Conservation (phyloP, 768 basidiomycete genomes). For the Psilocybe tampanensis region DNA sequence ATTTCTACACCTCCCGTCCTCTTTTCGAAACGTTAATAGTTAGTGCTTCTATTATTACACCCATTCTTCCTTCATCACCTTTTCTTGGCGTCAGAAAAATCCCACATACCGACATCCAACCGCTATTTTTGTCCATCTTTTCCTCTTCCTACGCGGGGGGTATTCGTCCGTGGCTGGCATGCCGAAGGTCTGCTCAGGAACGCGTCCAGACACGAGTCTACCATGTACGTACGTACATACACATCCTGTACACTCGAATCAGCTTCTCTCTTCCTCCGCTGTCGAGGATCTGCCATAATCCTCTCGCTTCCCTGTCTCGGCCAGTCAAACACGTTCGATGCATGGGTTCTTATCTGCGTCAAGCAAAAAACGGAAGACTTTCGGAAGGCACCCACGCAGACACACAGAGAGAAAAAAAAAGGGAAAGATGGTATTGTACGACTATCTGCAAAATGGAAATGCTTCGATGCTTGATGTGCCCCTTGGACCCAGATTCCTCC, state of each 20-base stretch:
- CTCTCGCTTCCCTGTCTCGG: conserved; percentile 1
- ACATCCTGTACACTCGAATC: neutral
- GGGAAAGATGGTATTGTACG: neutral
- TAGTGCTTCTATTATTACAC: no score
- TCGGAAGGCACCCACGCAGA: neutral
- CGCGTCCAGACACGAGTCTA: no score
- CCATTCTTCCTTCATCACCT: no score
- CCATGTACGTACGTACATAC: no score
- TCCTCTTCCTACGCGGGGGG: neutral
- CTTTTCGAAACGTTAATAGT: no score
- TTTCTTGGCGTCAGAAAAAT: no score
- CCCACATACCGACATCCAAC: neutral
- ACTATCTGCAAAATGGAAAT: no score
- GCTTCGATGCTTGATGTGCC: neutral
- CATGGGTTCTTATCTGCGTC: neutral
- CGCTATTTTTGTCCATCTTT: neutral
- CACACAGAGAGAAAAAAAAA: neutral
- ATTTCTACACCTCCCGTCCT: no score
- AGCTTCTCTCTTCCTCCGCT: neutral
- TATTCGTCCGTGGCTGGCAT: neutral
- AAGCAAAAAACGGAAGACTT: no score
- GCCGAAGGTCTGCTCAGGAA: conserved; percentile 1
- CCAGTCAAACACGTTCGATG: neutral
- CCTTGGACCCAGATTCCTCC: neutral
- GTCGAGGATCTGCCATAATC: neutral